Evolutionary conservation across 139 green algal species (phyloP).

Genomic region (Micromonas commoda): DNA sequence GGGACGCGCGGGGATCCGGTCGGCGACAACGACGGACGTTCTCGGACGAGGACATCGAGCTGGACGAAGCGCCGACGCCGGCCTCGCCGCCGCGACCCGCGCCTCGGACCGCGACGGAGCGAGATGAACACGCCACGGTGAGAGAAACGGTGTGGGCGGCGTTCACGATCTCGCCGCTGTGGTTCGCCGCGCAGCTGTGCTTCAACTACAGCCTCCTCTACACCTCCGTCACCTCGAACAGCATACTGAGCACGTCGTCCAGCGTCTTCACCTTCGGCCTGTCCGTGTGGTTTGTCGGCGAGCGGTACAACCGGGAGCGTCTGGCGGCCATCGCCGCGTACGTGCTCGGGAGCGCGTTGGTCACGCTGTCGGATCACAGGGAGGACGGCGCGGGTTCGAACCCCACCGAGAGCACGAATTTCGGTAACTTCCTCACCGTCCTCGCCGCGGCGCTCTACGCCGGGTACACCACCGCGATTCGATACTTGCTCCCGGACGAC

Average conservation of each 20-base stretch:
- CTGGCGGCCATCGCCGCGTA: constrained; percentile 57
- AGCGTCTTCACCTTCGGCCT: constrained; percentile 83
- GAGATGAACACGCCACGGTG: too few relatives aligned
- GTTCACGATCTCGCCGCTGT: constrained; percentile 65
- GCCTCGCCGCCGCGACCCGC: too few relatives aligned
- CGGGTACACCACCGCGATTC: constrained; percentile 31
- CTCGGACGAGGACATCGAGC: too few relatives aligned
- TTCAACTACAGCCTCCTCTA: constrained; percentile 78
- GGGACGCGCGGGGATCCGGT: too few relatives aligned
- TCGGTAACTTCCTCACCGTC: constrained; percentile 1
- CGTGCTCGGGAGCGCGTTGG: constrained; percentile 60
- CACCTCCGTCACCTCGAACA: constrained; percentile 93
- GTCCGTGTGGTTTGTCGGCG: constrained; percentile 47
- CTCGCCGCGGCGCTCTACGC: constrained; percentile 4
- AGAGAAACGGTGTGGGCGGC: constrained; percentile 1
- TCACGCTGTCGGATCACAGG: constrained; percentile 42
- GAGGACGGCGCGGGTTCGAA: constrained; percentile 24
- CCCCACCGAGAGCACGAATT: too few relatives aligned
- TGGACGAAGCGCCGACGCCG: too few relatives aligned
- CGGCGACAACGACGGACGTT: too few relatives aligned
- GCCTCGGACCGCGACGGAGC: too few relatives aligned
- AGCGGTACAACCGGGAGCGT: constrained; percentile 55
- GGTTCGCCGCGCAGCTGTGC: constrained; percentile 81
- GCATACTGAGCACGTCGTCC: constrained; percentile 78
- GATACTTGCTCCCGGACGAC: background rate